Base-by-base conservation (phyloP, 345 rosid species). In the Brassica juncea region DNA sequence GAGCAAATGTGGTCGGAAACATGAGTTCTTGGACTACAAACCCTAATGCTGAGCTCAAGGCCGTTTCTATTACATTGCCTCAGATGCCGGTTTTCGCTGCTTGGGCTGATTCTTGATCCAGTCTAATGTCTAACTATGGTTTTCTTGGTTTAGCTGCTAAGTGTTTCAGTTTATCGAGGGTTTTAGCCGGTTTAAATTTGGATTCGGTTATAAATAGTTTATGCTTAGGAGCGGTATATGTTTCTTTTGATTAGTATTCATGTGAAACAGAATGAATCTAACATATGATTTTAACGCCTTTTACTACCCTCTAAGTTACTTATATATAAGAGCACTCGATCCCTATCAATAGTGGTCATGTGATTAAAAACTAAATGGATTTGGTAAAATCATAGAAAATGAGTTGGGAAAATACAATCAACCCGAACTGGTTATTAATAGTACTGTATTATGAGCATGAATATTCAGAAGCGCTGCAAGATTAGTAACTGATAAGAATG, bases 21-120 rank as follows among this genome's bases (percentile, higher is more conserved):
- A 78, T 78, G 75, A 85, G 78, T 79, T 77, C 90, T 60, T 89
- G 97, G 97, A 32, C 34, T 14, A 9, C 82, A 3, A 79, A 79
- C 84, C 85, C 94, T 75, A 74, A 85, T 42, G 70, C 85, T 39
- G 88, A 89, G 72, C 65, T 86, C n/a, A 89, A 89, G 89, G 78
- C 86, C 44, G 84, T 85, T 59, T 70, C 88, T 54, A 82, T 86
- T 32, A 49, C 83, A 60, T 54, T 86, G 85, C 89, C 97, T 84
- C 88, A 86, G 73, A 77, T 89, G 87, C 91, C 98, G 44, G 86
- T 89, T 80, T 91, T 89, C 58, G 91, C 97, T 82, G 91, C 90
- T 6, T 91, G 95, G 97, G 89, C 94, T 47, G 98, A 93, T 83
- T 84, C 88, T 19, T 91, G 85, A 86, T 78, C 78, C 49, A 77